Evolutionary conservation across 495 filamentous ascomycete species (phyloP), one percentile per base, ranked within the genome.

Genomic region (Penicillium roqueforti): DNA sequence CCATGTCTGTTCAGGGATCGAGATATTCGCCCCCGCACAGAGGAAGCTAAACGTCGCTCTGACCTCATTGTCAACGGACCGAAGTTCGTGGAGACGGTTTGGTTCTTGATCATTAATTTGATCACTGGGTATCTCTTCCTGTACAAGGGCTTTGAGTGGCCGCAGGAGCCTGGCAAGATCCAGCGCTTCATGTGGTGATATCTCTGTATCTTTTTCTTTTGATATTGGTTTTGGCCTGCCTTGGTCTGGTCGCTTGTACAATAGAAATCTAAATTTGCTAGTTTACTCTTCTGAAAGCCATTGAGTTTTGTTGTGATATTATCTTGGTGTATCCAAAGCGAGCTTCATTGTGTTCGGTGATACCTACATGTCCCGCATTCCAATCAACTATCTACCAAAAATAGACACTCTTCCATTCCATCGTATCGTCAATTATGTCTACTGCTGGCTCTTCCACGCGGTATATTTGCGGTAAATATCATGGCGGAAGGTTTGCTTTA

Each of bases 141-240:
- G 46, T 82, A 82, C 59, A 77, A 81, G 65, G 86, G 85, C 1
- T 97, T 95, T 66, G 79, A 82, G 57, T 97, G 92, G 92, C 68
- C 75, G 22, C 79, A 87, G 58, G 91, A 96, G 67, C 82, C 78
- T 26, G 91, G 91, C 26, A 84, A 77, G 60, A 71, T 89, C 53
- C 92, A 97, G 76, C 78, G 92, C 54, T 97, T 97, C 61, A 89
- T 97, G 87, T 97, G 92, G 92, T 96, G 57, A 74, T 59, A 13
- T 40, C 13, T 19, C 3, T 19, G 14, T 14, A 3, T 8, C 9
- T 18, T 5, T 26, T n/a, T 28, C 4, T 13, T 8, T 39, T 19
- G 5, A 16, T 29, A 3, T 34, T 5, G 3, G 10, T 9, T 11
- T n/a, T 8, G 18, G 3, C 32, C 6, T 34, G 10, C 20, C 18